Evolutionary conservation across 2,329 filamentous ascomycete genomes (phyloP).

Genomic region (Colletotrichum spaethianum): DNA sequence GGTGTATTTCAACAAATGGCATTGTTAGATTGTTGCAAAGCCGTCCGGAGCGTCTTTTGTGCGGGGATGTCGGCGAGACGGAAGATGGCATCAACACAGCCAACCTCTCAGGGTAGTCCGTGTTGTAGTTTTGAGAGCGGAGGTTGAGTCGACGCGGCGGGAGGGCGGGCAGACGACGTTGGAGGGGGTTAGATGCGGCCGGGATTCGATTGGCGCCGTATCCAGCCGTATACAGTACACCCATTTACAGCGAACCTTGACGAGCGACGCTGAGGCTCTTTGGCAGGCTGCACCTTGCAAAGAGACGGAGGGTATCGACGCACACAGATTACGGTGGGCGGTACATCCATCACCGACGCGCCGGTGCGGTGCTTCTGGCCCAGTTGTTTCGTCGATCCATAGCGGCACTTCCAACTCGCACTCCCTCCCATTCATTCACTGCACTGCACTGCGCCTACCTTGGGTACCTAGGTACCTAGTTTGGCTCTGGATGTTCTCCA

Average conservation of each 20-base stretch:
- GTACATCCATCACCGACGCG: neutral
- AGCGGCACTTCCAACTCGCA: conserved; percentile 1
- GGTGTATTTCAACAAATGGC: conserved; percentile 12
- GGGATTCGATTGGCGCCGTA: conserved; percentile 22
- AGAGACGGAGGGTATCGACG: neutral
- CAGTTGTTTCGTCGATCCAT: conserved; percentile 20
- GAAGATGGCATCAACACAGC: conserved; percentile 3
- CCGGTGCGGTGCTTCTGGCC: neutral
- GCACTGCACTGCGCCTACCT: neutral
- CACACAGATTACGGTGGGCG: neutral
- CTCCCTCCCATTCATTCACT: neutral
- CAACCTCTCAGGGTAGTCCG: neutral
- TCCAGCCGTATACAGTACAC: too few species aligned
- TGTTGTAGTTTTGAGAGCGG: neutral
- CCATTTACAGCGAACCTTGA: conserved; percentile 30
- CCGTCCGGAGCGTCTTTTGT: neutral
- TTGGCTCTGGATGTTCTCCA: neutral
- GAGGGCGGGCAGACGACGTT: conserved; percentile 18
- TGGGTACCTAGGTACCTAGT: neutral
- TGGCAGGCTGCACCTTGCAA: conserved; percentile 8
- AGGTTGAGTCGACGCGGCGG: conserved; percentile 7
- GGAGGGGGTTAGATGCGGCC: conserved; percentile 23
- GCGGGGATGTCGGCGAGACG: neutral
- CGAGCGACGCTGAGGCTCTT: conserved; percentile 27
- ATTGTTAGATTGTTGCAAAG: conserved; percentile 8